These are phyloP conservation scores for Closterium sp. DNA, from an alignment of 139 green algal species.

Conservation along the genomic window DNA sequence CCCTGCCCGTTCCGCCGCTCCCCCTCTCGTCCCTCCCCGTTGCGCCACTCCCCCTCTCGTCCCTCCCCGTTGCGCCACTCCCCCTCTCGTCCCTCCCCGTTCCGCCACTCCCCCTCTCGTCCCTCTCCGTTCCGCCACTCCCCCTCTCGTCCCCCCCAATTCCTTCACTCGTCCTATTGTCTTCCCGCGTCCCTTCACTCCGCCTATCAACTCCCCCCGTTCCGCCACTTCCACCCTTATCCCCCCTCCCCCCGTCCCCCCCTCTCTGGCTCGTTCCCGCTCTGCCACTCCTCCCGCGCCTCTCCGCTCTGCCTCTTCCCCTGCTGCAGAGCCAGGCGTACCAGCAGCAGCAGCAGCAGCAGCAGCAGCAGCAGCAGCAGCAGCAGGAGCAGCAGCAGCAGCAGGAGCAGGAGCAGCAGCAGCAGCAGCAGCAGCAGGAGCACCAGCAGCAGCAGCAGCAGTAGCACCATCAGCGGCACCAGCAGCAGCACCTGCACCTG, in stretches of 20 bases:
- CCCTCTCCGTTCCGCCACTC: background rate
- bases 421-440: background rate
- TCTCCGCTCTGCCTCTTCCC: background rate
- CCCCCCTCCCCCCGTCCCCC: background rate
- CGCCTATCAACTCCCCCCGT: background rate
- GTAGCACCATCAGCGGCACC: background rate
- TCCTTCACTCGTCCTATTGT: background rate
- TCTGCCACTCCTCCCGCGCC: background rate
- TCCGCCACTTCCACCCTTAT: background rate
- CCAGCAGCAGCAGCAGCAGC: background rate
- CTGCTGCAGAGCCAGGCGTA: background rate
- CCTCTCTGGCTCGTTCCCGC: background rate
- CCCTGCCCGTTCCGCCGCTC: background rate
- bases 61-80: background rate
- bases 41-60: background rate
- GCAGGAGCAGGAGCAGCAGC: background rate
- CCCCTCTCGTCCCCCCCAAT: background rate
- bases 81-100: background rate
- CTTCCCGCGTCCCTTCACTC: background rate
- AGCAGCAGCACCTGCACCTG: background rate
- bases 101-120: background rate
- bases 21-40: background rate
- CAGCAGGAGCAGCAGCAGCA: background rate
- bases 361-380: too few relatives aligned
- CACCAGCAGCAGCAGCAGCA: background rate